Evolutionary conservation across 306 rosid species (phyloP).

Genomic region (Cicer arietinum): DNA sequence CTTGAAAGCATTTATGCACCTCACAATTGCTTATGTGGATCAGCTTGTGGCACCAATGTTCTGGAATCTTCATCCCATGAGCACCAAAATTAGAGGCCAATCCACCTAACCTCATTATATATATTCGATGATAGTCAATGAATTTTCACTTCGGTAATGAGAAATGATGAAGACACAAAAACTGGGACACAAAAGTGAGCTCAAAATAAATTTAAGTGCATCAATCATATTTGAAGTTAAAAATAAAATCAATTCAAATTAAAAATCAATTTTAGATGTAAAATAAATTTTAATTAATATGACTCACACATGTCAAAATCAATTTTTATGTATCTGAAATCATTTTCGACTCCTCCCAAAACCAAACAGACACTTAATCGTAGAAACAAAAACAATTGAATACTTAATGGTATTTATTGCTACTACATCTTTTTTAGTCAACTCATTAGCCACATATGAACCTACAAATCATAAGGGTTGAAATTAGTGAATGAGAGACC

Average conservation of each 20-base stretch:
- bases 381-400: neutral
- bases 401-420: neutral
- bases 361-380: too few relatives aligned
- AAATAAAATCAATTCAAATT: too few relatives aligned
- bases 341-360: too few relatives aligned
- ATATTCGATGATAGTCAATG: neutral
- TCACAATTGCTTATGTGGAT: slow-evolving; percentile 46
- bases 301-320: too few relatives aligned
- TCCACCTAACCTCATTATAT: slow-evolving; percentile 31
- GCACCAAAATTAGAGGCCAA: slow-evolving; percentile 36
- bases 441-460: neutral
- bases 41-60: slow-evolving; percentile 56
- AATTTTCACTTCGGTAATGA: neutral
- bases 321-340: too few relatives aligned
- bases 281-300: too few relatives aligned
- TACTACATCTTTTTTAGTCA: neutral
- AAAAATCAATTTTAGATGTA: too few relatives aligned
- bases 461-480: neutral
- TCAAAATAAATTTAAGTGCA: too few relatives aligned
- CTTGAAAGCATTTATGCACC: slow-evolving; percentile 45
- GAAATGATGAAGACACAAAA: neutral
- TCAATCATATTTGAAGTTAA: too few relatives aligned
- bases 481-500: neutral
- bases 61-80: slow-evolving; percentile 53
- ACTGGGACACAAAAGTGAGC: too few relatives aligned